Base-by-base conservation (phyloP, 164 flowering plant genomes). In the Magnolia sinica region DNA sequence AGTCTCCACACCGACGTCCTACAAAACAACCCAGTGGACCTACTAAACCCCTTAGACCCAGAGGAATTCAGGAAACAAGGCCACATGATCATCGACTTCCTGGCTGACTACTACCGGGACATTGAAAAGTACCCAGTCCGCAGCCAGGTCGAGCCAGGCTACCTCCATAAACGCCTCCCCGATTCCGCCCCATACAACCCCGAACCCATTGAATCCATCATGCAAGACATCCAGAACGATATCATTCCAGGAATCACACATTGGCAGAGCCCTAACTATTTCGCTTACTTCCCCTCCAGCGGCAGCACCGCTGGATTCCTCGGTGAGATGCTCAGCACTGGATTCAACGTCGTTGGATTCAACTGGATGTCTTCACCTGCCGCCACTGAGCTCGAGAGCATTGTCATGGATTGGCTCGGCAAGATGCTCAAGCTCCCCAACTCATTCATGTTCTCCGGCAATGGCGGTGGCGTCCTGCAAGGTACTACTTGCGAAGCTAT, bases 351-450 rank as follows among this genome's bases (percentile, higher is more conserved):
- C 0, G 90, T 89, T 0, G 93, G 92, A 0, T 92, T 92, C 78
- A 92, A 83, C 73, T 92, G 97, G 93, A 74, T 89, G 59, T 73
- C 93, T 0, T 90, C 95, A 0, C 96, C 96, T 0, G 96, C 93
- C 0, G 89, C 91, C 1, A 89, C 91, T 0, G 90, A 89, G 82
- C 85, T 89, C 0, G 90, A 89, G 64, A 76, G 37, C 51, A 79
- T 86, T 9, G 90, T 89, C 19, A 85, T 89, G 89, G 88, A 89
- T 55, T 89, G 90, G 91, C 79, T 88, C 1, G 88, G 82, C 0
- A 79, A 86, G 49, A 76, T 85, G 85, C 87, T 88, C 11, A 76
- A 79, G 61, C 87, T 88, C 4, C 91, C 91, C 1, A 74, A 77
- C 2, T 66, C 80, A 1, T 91, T 89, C 73, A 79, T 83, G 1